Base-by-base conservation (phyloP, 2,329 filamentous ascomycete species). In the Apiospora phragmitis region DNA sequence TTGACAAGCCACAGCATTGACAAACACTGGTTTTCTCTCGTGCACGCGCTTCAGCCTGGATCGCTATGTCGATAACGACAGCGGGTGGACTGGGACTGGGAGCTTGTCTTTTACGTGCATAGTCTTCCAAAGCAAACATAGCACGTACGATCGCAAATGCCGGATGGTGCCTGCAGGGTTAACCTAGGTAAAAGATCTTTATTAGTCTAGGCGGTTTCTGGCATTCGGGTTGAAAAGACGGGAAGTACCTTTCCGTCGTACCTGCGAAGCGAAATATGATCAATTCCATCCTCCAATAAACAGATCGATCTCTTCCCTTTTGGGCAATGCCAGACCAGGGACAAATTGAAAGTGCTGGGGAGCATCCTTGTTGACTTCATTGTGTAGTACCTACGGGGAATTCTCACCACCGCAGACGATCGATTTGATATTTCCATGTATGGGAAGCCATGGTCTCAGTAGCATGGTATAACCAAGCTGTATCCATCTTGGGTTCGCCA, bases 261-360 rank as follows among this genome's bases (percentile, higher is more conserved):
- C 18, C 55, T 38, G 21, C 55, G 32, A 62, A 38, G 55, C 29
- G 55, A 62, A 29, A 24, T 62, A 38, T 38, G 55, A 11, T 38
- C 55, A 24, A n/a, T 62, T 38, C 32, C 9, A 62, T 62, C 55
- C 55, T 62, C 55, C 55, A 38, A 62, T 62, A 62, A 62, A n/a
- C 18, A 18, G 55, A 38, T 62, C 18, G 55, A 24, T 38, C 18
- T 62, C 55, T 35, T 38, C 55, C 55, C 55, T 35, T 62, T 62
- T 38, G 55, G 55, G 32, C 18, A 62, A 38, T 38, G 14, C 16
- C 32, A n/a, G 55, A 38, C 7, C 26, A 32, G 4, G 12, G 51
- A 42, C 41, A 42, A 42, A n/a, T 8, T 21, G 29, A 21, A 32
- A 4, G 26, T 32, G 5, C 49, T 32, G 4, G 26, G 18, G 47